Evolutionary conservation across 768 basidiomycete species (phyloP).

Genomic region (Hemileccinum impolitum): DNA sequence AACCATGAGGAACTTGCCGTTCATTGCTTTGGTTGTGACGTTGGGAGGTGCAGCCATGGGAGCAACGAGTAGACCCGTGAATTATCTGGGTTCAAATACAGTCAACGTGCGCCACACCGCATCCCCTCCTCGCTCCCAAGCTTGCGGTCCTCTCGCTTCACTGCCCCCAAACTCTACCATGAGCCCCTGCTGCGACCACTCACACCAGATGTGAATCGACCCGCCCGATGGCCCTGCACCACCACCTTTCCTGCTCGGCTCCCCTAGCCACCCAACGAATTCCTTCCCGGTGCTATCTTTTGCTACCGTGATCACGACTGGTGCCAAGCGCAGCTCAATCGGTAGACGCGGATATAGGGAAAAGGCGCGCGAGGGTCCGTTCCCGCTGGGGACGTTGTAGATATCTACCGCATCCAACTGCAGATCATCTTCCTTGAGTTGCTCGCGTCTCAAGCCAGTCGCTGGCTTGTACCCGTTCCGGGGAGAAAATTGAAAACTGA

Average conservation of each 20-base stretch:
- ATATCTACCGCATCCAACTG: constrained; percentile 74
- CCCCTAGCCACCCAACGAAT: constrained; percentile 72
- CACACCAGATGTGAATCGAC: constrained; percentile 90
- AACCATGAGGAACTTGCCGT: constrained; percentile 65
- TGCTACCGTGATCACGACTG: constrained; percentile 41
- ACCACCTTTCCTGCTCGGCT: constrained; percentile 89
- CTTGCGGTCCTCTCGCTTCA: constrained; percentile 73
- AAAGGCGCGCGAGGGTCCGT: constrained; percentile 45
- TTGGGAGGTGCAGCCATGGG: constrained; percentile 64
- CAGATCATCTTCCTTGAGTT: constrained; percentile 50
- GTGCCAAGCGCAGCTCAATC: constrained; percentile 42
- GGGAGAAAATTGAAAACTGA: constrained; percentile 79
- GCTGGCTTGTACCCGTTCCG: constrained; percentile 58
- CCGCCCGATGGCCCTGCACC: constrained; percentile 81
- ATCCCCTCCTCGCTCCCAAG: constrained; percentile 85
- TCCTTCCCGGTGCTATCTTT: constrained; percentile 67
- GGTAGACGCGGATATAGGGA: constrained; percentile 56
- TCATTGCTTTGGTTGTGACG: constrained; percentile 57
- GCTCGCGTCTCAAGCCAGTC: constrained; percentile 40
- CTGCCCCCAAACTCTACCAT: constrained; percentile 86
- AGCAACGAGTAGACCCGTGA: not conserved
- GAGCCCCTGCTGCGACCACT: constrained; percentile 79
- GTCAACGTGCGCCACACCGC: constrained; percentile 76
- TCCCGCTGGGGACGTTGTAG: constrained; percentile 57
- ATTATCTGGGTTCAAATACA: constrained; percentile 41